Percentiles rank a stretch among this genome's conserved stretches.
phyloP scores from a whole-genome alignment of 495 filamentous ascomycete genomes.

The Aspergillus avenaceus region DNA sequence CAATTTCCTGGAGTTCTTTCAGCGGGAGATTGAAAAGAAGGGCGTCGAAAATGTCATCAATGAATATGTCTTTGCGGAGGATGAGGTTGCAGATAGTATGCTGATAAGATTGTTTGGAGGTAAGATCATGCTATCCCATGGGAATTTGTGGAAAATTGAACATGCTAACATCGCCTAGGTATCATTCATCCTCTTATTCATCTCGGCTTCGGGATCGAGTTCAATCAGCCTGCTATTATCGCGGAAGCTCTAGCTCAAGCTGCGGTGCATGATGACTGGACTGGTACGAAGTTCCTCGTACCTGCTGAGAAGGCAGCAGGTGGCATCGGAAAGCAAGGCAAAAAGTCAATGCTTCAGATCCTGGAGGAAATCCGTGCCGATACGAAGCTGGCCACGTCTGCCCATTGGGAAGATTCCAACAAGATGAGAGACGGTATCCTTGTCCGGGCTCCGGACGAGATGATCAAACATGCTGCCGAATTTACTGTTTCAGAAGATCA shows the following conservation, averaged over 20 bases:
- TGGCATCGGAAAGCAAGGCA: constrained; percentile 21
- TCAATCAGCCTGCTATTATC: constrained; percentile 74
- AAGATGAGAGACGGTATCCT: constrained; percentile 67
- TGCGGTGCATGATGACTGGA: constrained; percentile 54
- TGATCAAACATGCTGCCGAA: constrained; percentile 54
- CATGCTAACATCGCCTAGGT: constrained; percentile 32
- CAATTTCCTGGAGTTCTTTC: constrained; percentile 69
- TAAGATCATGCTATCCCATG: constrained; percentile 16
- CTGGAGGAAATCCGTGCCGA: constrained; percentile 54
- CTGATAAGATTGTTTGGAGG: constrained; percentile 53
- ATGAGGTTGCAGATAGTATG: constrained; percentile 58
- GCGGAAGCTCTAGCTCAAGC: constrained; percentile 77
- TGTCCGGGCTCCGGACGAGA: constrained; percentile 55
- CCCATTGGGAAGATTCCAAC: constrained; percentile 50
- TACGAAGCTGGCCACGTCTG: constrained; percentile 47
- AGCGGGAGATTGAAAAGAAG: constrained; percentile 59
- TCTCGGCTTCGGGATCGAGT: constrained; percentile 78
- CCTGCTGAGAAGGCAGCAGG: constrained; percentile 49
- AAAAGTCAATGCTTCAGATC: constrained; percentile 53
- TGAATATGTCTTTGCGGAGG: constrained; percentile 63
- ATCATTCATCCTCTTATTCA: constrained; percentile 82
- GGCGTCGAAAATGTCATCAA: constrained; percentile 56
- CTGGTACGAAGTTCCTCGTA: constrained; percentile 45
- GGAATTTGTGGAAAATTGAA: not conserved
- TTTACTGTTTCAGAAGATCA: constrained; percentile 57